Percentiles rank a stretch among this genome's conserved stretches.
Conservation (phyloP, 176 grass and related monocot genomes). For the Oryza glumipatula region DNA sequence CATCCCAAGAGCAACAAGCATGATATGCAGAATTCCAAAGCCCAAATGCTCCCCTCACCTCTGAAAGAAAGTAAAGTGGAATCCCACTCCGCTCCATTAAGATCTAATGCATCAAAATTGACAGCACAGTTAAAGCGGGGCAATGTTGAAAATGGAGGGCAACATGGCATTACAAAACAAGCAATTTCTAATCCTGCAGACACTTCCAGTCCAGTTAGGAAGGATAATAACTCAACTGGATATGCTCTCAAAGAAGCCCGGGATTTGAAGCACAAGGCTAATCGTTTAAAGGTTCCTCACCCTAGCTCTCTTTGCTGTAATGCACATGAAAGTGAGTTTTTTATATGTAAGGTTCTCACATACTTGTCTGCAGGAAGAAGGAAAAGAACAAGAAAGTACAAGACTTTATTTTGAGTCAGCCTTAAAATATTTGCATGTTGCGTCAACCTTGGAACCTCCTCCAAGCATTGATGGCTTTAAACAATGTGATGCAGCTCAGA, state of each 20-base stretch:
- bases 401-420: conserved; percentile 93
- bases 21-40: conserved; percentile 46
- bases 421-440: conserved; percentile 93
- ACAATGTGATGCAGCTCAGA: conserved; percentile 75
- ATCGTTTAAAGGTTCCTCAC: conserved; percentile 86
- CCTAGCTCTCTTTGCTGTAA: conserved; percentile 27
- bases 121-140: conserved; percentile 50
- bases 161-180: conserved; percentile 51
- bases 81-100: conserved; percentile 43
- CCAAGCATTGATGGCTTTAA: conserved; percentile 66
- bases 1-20: conserved; percentile 57
- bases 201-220: conserved; percentile 72
- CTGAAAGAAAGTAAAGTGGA: conserved; percentile 56
- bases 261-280: conserved; percentile 90
- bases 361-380: conserved; percentile 69
- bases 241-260: conserved; percentile 82
- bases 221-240: conserved; percentile 63
- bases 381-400: conserved; percentile 78
- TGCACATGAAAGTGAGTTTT: conserved; percentile 25
- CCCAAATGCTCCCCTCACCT: conserved; percentile 51
- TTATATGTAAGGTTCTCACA: conserved; percentile 30
- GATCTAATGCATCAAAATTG: conserved; percentile 59
- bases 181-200: conserved; percentile 56
- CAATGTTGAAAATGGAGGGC: conserved; percentile 64
- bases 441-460: conserved; percentile 76